Conservation (phyloP, 257 asterid genomes). For the Rauvolfia tetraphylla region DNA sequence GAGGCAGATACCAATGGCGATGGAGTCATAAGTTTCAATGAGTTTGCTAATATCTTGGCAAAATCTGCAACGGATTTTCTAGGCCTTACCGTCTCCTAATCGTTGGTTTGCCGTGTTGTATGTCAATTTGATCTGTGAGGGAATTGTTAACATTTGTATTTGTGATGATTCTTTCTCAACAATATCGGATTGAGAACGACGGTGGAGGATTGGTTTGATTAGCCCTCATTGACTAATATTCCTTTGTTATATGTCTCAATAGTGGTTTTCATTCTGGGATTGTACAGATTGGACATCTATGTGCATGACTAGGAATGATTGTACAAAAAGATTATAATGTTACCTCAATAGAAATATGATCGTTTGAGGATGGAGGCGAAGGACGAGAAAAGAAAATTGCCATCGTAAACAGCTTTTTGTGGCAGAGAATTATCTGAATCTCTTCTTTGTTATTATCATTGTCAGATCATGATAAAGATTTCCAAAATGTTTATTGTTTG, state of each 20-base stretch:
- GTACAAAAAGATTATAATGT: neutral
- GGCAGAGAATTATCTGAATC: neutral
- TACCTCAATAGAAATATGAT: constrained; percentile 4
- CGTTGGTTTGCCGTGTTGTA: too few relatives aligned
- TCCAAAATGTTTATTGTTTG: neutral
- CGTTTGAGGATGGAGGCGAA: neutral
- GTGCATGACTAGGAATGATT: neutral
- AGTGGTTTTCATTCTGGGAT: neutral
- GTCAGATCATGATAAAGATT: neutral
- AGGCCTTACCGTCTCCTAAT: constrained; percentile 33
- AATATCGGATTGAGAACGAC: too few relatives aligned
- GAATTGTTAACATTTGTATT: constrained; percentile 2
- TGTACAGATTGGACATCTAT: neutral
- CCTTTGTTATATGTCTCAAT: neutral
- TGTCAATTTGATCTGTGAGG: neutral
- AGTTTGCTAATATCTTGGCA: constrained; percentile 47
- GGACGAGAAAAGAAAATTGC: neutral
- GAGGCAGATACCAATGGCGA: constrained; percentile 62
- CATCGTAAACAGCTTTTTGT: neutral
- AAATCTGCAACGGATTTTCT: constrained; percentile 47
- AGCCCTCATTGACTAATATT: neutral
- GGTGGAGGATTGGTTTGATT: neutral
- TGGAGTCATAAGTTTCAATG: constrained; percentile 56
- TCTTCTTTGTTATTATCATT: neutral
- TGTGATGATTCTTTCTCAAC: neutral